Evolutionary conservation across 768 basidiomycete species (phyloP).

Genomic region (Tricholoma matsutake): DNA sequence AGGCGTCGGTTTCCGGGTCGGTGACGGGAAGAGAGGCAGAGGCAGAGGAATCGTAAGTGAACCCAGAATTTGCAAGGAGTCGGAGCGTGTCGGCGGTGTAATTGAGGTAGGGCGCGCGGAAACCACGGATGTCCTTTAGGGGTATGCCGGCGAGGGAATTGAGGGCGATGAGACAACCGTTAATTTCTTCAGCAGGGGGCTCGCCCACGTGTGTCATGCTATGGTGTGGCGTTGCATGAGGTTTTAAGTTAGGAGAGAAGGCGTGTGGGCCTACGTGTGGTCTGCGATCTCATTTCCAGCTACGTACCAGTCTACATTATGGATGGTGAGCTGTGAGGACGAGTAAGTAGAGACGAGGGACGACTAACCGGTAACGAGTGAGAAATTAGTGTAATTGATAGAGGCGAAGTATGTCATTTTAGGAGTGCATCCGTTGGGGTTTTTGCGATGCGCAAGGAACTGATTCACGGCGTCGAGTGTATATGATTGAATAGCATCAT

Average conservation of each 20-base stretch:
- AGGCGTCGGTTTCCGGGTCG: conserved; percentile 66
- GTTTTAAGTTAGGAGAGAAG: background rate
- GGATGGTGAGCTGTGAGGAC: background rate
- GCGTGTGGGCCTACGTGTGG: conserved; percentile 51
- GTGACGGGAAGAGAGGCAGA: conserved; percentile 64
- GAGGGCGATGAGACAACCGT: conserved; percentile 75
- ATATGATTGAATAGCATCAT: conserved; percentile 76
- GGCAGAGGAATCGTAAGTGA: conserved; percentile 70
- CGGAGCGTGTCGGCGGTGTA: conserved; percentile 63
- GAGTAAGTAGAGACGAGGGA: background rate
- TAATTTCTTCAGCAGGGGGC: conserved; percentile 62
- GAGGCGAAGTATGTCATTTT: conserved; percentile 79
- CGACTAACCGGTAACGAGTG: conserved; percentile 55
- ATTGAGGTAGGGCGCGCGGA: conserved; percentile 76
- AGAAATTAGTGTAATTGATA: conserved; percentile 72
- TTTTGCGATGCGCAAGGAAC: conserved; percentile 69
- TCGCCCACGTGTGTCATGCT: conserved; percentile 78
- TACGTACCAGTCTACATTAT: conserved; percentile 63
- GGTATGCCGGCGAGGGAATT: conserved; percentile 81
- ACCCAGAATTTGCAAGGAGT: conserved; percentile 49
- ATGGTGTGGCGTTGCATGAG: background rate
- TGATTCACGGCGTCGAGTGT: conserved; percentile 72
- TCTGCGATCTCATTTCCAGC: conserved; percentile 83
- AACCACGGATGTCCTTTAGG: conserved; percentile 57
- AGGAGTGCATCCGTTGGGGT: conserved; percentile 72